Conservation (phyloP, 2,329 filamentous ascomycete genomes). For the Parastagonospora avenae region DNA sequence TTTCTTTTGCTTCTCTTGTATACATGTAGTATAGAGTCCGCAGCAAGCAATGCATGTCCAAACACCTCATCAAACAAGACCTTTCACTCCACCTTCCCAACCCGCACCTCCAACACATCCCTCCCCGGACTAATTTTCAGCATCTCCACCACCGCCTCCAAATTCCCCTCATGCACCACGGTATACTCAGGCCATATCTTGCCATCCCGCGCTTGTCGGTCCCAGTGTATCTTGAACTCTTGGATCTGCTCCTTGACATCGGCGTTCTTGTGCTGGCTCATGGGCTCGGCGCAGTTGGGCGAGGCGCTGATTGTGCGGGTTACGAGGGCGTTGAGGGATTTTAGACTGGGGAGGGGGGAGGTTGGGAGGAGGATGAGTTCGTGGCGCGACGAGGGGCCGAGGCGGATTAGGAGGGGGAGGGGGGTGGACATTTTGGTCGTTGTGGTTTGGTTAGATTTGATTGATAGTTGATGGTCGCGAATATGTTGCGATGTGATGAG, state of each 20-base stretch:
- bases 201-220: constrained; percentile 28
- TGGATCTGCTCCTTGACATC: constrained; percentile 30
- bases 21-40: neutral
- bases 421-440: constrained; percentile 21
- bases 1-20: neutral
- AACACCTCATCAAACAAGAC: too few relatives aligned
- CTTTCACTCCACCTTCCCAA: constrained; percentile 33
- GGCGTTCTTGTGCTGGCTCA: constrained; percentile 37
- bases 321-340: constrained; percentile 33
- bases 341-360: constrained; percentile 19
- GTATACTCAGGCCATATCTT: constrained; percentile 45
- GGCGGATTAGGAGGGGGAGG: constrained; percentile 41
- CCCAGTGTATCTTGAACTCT: constrained; percentile 41
- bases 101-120: constrained; percentile 41
- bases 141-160: constrained; percentile 34
- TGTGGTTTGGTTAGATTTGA: neutral
- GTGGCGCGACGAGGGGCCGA: constrained; percentile 40
- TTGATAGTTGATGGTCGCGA: too few relatives aligned
- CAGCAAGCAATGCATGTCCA: neutral
- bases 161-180: constrained; percentile 39
- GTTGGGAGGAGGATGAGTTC: constrained; percentile 38
- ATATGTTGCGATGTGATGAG: neutral
- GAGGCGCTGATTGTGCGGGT: neutral
- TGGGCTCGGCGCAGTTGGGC: constrained; percentile 8
- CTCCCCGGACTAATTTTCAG: constrained; percentile 27